Conservation (phyloP, 2,329 filamentous ascomycete species). For the Penicillium janthinellum region DNA sequence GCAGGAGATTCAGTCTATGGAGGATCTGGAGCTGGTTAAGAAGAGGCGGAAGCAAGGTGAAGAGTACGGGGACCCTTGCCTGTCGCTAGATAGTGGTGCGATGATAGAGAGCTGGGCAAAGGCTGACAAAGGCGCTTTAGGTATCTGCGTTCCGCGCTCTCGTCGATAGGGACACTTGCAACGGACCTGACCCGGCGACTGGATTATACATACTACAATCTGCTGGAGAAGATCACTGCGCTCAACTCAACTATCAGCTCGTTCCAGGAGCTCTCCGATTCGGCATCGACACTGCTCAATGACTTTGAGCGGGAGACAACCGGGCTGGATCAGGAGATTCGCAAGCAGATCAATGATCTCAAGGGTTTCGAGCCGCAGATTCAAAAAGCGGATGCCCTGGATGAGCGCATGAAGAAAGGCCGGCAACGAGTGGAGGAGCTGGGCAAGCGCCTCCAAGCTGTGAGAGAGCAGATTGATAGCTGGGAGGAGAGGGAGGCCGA, state of each 20-base stretch:
- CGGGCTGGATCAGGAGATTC: conserved; percentile 40
- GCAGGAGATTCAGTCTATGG: conserved; percentile 36
- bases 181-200: conserved; percentile 49
- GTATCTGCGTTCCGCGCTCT: conserved; percentile 38
- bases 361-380: conserved; percentile 43
- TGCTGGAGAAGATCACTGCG: conserved; percentile 47
- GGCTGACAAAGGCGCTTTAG: conserved; percentile 18
- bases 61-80: conserved; percentile 54
- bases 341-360: conserved; percentile 41
- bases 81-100: neutral
- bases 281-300: conserved; percentile 38
- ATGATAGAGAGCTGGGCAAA: neutral
- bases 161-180: conserved; percentile 40
- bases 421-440: conserved; percentile 39
- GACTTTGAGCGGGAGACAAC: conserved; percentile 43
- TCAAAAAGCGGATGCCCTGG: conserved; percentile 38
- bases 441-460: conserved; percentile 41
- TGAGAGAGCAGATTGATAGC: conserved; percentile 42
- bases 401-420: conserved; percentile 43
- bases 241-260: conserved; percentile 44
- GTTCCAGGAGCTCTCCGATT: conserved; percentile 45
- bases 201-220: conserved; percentile 52
- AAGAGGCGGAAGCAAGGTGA: conserved; percentile 77
- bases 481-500: conserved; percentile 48
- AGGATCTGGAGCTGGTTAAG: conserved; percentile 39